Base-by-base conservation (phyloP, 208 protist species). In the Wallacemonas rigidus region DNA sequence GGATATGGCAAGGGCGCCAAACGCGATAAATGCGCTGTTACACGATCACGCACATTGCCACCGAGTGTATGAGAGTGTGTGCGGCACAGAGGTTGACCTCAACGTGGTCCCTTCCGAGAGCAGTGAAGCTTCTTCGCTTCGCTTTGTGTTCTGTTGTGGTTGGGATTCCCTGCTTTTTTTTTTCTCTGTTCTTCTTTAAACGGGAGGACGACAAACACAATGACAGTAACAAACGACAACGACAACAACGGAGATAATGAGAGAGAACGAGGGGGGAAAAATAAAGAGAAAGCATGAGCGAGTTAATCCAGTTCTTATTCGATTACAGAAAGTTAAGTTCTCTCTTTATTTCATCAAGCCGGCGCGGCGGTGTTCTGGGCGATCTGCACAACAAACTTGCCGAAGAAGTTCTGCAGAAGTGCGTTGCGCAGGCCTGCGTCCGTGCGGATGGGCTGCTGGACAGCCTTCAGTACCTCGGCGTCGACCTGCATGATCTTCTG, bases 301-400 rank as follows among this genome's bases (percentile, higher is more conserved):
- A 48, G 57, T 69, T 55, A 69, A 65, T 41, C 60, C 12, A 41
- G 43, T 65, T 65, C 60, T 65, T 65, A 65, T 65, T 65, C 60
- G 60, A 65, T 65, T 65, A 65, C 60, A 65, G 39, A 41, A 62
- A 62, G n/a, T 62, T 62, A 62, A 3, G 7, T 56, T 56, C 14
- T 56, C 12, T 50, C 15, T 71, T 54, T 48, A 2, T 64, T 71
- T 47, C 6, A 50, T n/a, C 5, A 76, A 63, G 57, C 8, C 11
- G 14, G 9, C 41, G 17, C 15, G 61, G 36, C 6, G 45, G 40
- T 11, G 56, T 56, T 63, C 48, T 47, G 62, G 12, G 86, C 85
- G 67, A 93, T 93, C 60, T 91, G 86, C 44, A 95, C 91, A 17
- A 95, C 87, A 80, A 93, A 96, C 73, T 94, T 93, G 47, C 91